Conservation (phyloP, 768 basidiomycete species). For the Leucocoprinus leucothites region DNA sequence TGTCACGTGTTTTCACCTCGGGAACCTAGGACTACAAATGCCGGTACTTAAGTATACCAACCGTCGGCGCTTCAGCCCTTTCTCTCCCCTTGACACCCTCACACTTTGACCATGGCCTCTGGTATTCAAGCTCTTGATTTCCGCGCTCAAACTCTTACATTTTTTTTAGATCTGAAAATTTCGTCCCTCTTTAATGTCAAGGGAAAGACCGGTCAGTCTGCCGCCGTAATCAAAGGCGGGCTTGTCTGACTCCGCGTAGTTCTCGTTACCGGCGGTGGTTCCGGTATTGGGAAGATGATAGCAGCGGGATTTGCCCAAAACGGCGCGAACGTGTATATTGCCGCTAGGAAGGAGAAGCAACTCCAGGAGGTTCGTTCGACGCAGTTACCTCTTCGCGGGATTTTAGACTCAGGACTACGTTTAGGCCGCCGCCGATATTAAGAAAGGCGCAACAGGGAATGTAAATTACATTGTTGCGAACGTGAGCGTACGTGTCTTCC, state of each 20-base stretch:
- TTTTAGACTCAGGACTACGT: constrained; percentile 28
- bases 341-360: constrained; percentile 76
- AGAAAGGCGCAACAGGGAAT: constrained; percentile 53
- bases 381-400: neutral
- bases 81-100: neutral
- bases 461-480: constrained; percentile 76
- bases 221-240: neutral
- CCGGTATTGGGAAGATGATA: constrained; percentile 84
- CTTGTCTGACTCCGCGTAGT: constrained; percentile 33
- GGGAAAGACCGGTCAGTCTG: constrained; percentile 13
- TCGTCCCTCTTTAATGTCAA: constrained; percentile 17
- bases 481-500: constrained; percentile 52
- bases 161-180: constrained; percentile 11
- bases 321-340: constrained; percentile 88
- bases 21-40: constrained; percentile 18
- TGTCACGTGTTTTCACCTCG: constrained; percentile 15
- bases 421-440: constrained; percentile 58
- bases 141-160: constrained; percentile 6
- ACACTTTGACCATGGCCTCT: constrained; percentile 15
- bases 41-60: constrained; percentile 2
- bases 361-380: constrained; percentile 63
- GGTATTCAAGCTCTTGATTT: constrained; percentile 13
- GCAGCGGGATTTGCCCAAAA: constrained; percentile 80
- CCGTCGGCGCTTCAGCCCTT: too few relatives aligned
- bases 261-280: constrained; percentile 80